Evolutionary conservation across 305 asterid genomes (phyloP).

Genomic region (Fraxinus dipetala): DNA sequence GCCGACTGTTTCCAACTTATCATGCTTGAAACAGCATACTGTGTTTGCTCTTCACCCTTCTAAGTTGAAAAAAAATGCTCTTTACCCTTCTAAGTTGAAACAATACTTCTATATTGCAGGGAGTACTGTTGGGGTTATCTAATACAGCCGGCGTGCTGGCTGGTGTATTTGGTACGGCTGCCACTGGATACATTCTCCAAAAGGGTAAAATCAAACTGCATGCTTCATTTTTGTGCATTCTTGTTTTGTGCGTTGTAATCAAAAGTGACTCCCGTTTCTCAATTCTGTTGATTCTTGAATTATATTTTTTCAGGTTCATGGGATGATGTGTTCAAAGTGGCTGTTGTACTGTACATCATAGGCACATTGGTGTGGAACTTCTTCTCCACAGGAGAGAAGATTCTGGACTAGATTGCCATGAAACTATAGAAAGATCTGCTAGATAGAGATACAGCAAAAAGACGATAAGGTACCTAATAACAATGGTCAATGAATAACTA

Average conservation of each 20-base stretch:
- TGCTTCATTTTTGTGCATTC: background rate
- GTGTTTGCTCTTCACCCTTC: background rate
- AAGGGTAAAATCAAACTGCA: conserved; percentile 47
- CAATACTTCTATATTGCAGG: conserved; percentile 43
- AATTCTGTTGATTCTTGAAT: conserved; percentile 20
- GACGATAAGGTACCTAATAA: background rate
- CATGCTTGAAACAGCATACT: background rate
- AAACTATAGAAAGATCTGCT: conserved; percentile 14
- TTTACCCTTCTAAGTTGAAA: background rate
- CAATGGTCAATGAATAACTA: background rate
- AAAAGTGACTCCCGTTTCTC: background rate
- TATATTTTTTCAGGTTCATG: conserved; percentile 65
- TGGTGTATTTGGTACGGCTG: conserved; percentile 96
- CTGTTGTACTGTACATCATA: conserved; percentile 70
- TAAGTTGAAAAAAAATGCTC: background rate
- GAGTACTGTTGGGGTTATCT: conserved; percentile 81
- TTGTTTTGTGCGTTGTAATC: background rate
- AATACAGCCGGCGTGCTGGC: conserved; percentile 97
- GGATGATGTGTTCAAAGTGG: conserved; percentile 89
- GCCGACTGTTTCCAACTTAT: background rate
- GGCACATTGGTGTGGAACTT: conserved; percentile 91
- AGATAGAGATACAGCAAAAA: conserved; percentile 12
- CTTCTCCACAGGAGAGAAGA: conserved; percentile 77
- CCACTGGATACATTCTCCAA: conserved; percentile 96
- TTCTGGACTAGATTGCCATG: conserved; percentile 51